These are phyloP conservation scores for Rhodotorula sp. DNA, from an alignment of 1,284 basidiomycete genomes.

Conservation along the genomic window DNA sequence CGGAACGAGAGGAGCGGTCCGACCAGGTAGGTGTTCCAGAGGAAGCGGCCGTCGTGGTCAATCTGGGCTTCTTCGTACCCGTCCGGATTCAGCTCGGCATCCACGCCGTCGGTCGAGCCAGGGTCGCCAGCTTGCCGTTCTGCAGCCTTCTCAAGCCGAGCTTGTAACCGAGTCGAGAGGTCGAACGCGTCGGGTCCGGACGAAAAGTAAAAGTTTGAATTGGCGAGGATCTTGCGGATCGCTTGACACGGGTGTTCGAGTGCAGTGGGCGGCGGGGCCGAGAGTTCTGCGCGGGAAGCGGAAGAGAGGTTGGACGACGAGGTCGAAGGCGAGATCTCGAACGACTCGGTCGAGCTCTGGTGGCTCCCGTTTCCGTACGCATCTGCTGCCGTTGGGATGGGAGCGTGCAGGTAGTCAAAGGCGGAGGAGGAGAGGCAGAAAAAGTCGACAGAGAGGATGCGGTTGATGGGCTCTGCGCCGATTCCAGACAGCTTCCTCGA, in stretches of 20 bases:
- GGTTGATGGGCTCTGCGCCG: constrained; percentile 48
- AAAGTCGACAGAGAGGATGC: constrained; percentile 53
- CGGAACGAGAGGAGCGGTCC: constrained; percentile 49
- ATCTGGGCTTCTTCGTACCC: constrained; percentile 22
- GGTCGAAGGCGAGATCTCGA: background rate
- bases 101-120: constrained; percentile 61
- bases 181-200: constrained; percentile 68
- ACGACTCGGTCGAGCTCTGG: background rate
- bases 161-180: constrained; percentile 73
- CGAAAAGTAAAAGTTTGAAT: constrained; percentile 92
- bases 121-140: constrained; percentile 56
- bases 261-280: constrained; percentile 48
- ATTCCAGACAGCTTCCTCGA: constrained; percentile 19
- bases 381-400: constrained; percentile 18
- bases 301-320: constrained; percentile 30
- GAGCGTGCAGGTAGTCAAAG: constrained; percentile 25
- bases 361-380: constrained; percentile 5
- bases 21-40: constrained; percentile 62
- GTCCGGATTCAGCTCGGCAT: constrained; percentile 13
- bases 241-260: constrained; percentile 88
- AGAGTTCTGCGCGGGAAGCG: constrained; percentile 6
- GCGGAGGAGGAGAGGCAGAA: constrained; percentile 51
- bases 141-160: constrained; percentile 56
- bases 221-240: constrained; percentile 85
- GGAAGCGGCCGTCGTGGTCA: constrained; percentile 43